phyloP scores from a whole-genome alignment of 176 grass and related monocot species.

The Phoenix roebelenii region DNA sequence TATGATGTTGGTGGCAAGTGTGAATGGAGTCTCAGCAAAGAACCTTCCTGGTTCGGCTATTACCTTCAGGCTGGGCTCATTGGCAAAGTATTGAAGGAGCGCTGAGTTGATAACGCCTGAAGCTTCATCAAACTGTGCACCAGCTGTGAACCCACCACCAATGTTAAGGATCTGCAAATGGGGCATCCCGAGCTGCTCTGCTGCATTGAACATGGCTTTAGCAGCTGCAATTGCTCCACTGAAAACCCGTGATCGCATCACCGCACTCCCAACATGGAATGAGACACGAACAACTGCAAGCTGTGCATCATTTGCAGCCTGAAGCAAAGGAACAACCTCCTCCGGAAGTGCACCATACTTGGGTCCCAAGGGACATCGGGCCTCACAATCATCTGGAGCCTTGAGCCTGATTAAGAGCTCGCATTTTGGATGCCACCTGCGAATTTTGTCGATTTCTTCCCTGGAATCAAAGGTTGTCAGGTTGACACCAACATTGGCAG shows the following conservation, averaged over 20 bases:
- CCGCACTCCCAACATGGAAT: slow-evolving; percentile 35
- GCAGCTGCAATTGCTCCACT: too few species aligned
- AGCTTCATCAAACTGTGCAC: slow-evolving; percentile 10
- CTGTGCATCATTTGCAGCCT: slow-evolving; percentile 11
- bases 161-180: background rate
- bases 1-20: too few species aligned
- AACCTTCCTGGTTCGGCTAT: background rate
- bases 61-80: slow-evolving; percentile 11
- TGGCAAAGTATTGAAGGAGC: slow-evolving; percentile 8
- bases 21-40: too few species aligned
- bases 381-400: slow-evolving; percentile 23
- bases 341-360: slow-evolving; percentile 27
- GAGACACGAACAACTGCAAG: slow-evolving; percentile 18
- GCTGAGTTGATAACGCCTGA: slow-evolving; percentile 8
- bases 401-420: slow-evolving; percentile 36
- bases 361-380: slow-evolving; percentile 12
- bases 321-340: slow-evolving; percentile 28
- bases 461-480: slow-evolving; percentile 33
- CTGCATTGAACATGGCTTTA: too few species aligned
- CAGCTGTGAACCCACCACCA: slow-evolving; percentile 25
- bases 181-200: too few species aligned
- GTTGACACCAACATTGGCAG: slow-evolving; percentile 18
- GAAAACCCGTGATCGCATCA: too few species aligned
- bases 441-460: slow-evolving; percentile 30
- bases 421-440: slow-evolving; percentile 17